Evolutionary conservation across 2,329 filamentous ascomycete species (phyloP).

Genomic region (Penicillium sp.): DNA sequence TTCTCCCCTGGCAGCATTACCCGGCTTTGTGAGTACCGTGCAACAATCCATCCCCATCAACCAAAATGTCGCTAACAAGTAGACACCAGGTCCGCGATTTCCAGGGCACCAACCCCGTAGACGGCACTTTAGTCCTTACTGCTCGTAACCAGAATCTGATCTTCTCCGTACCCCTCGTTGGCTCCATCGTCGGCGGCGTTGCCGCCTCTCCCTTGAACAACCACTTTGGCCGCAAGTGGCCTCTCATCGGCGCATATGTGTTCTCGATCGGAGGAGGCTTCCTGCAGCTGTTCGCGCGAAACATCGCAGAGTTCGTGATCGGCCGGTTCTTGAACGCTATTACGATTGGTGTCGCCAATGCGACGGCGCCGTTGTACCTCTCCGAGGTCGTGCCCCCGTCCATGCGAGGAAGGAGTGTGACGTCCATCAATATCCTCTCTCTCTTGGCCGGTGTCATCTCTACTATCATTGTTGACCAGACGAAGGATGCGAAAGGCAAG

Average conservation of each 20-base stretch:
- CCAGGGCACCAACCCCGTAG: constrained; percentile 34
- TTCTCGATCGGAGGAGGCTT: constrained; percentile 40
- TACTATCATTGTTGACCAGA: constrained; percentile 41
- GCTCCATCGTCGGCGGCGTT: constrained; percentile 39
- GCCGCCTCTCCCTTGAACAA: constrained; percentile 40
- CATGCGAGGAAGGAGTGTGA: constrained; percentile 38
- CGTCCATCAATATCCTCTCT: constrained; percentile 38
- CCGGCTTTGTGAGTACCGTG: constrained; percentile 31
- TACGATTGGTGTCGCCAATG: constrained; percentile 39
- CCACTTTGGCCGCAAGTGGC: constrained; percentile 41
- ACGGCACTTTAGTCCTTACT: constrained; percentile 31
- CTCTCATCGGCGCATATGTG: constrained; percentile 38
- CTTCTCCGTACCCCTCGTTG: constrained; percentile 42
- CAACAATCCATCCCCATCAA: background rate
- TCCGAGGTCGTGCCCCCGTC: constrained; percentile 41
- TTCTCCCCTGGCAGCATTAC: constrained; percentile 36
- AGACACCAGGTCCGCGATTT: constrained; percentile 33
- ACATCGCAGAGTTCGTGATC: constrained; percentile 38
- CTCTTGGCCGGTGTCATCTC: constrained; percentile 37
- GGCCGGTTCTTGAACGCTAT: constrained; percentile 40
- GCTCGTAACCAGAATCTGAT: constrained; percentile 43
- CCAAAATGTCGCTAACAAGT: background rate
- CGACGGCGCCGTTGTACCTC: constrained; percentile 43
- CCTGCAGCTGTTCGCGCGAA: constrained; percentile 43
- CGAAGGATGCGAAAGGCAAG: constrained; percentile 31